Conservation (phyloP, 208 protist species). For the Leishmania major region DNA sequence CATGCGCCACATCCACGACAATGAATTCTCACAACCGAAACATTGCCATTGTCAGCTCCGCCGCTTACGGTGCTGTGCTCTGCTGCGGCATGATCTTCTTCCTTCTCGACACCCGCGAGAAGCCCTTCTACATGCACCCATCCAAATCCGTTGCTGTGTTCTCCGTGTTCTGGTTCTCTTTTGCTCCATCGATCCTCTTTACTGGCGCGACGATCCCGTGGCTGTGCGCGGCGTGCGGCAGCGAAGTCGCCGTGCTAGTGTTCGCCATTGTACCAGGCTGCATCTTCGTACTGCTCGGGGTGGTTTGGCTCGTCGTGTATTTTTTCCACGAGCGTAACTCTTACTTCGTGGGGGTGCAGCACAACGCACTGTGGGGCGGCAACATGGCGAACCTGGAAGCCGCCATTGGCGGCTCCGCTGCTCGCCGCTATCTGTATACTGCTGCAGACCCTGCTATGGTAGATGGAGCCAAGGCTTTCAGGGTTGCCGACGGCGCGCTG, state of each 20-base stretch:
- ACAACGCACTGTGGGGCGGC: not conserved
- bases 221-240: conserved; percentile 50
- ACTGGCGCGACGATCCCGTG: conserved; percentile 50
- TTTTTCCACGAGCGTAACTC: not conserved
- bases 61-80: conserved; percentile 49
- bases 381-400: not conserved
- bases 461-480: not conserved
- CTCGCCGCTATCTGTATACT: not conserved
- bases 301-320: conserved; percentile 34
- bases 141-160: conserved; percentile 35
- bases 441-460: not conserved
- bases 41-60: conserved; percentile 55
- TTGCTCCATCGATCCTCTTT: conserved; percentile 56
- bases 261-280: conserved; percentile 51
- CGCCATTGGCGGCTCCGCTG: not conserved
- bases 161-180: conserved; percentile 46
- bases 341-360: not conserved
- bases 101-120: conserved; percentile 12
- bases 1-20: not conserved
- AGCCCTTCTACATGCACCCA: conserved; percentile 32
- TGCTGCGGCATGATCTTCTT: conserved; percentile 47
- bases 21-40: conserved; percentile 39
- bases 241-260: conserved; percentile 29
- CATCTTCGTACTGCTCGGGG: conserved; percentile 38
- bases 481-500: not conserved